phyloP scores from a whole-genome alignment of 257 asterid species.

The Gentiana dahurica region DNA sequence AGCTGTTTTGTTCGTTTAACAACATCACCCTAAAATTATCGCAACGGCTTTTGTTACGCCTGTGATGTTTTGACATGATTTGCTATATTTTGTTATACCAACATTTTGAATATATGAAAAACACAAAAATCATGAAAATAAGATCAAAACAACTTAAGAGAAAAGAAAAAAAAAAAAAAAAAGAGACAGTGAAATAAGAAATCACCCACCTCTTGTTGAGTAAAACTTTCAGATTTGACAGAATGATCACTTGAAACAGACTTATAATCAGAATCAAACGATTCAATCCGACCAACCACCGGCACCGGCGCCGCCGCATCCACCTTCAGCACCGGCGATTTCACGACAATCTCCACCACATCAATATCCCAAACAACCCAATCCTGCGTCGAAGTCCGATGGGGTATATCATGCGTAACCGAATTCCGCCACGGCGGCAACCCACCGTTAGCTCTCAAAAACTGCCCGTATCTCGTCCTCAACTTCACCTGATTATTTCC shows the following conservation, averaged over 20 bases:
- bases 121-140: too few relatives aligned
- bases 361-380: slow-evolving; percentile 85
- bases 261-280: slow-evolving; percentile 42
- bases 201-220: slow-evolving; percentile 55
- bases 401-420: slow-evolving; percentile 85
- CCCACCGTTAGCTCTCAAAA: slow-evolving; percentile 77
- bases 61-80: too few relatives aligned
- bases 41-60: too few relatives aligned
- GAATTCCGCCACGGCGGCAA: slow-evolving; percentile 95
- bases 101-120: too few relatives aligned
- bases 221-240: slow-evolving; percentile 37
- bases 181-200: too few relatives aligned
- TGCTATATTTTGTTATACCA: too few relatives aligned
- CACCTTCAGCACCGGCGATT: slow-evolving; percentile 30
- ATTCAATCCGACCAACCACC: slow-evolving; percentile 27
- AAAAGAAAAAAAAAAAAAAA: too few relatives aligned
- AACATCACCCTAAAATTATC: too few relatives aligned
- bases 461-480: slow-evolving; percentile 85
- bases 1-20: too few relatives aligned
- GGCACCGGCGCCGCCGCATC: slow-evolving; percentile 12
- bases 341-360: slow-evolving; percentile 44
- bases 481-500: slow-evolving; percentile 51
- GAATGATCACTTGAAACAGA: slow-evolving; percentile 44
- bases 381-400: slow-evolving; percentile 67
- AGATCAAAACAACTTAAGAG: too few relatives aligned